A percentile compares a stretch with the other conserved stretches of the same genome.
phyloP scores from a whole-genome alignment of 345 rosid genomes.

The Arabidopsis arenosa region DNA sequence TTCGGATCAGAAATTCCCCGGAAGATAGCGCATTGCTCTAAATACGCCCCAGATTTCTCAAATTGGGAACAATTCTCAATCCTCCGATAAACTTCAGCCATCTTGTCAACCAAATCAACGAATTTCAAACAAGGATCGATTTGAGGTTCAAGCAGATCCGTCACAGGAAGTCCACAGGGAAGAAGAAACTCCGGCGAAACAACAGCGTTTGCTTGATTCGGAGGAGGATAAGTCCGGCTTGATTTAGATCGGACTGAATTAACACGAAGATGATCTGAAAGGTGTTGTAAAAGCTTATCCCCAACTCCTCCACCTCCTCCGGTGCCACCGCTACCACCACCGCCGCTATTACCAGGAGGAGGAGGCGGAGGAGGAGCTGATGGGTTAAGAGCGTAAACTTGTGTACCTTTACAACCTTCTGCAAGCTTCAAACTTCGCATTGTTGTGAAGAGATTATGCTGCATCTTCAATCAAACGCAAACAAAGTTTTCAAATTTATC shows the following conservation, averaged over 20 bases:
- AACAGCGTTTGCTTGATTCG: conserved; percentile 38
- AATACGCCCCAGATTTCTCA: conserved; percentile 62
- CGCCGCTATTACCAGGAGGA: conserved; percentile 43
- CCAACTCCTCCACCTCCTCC: conserved; percentile 56
- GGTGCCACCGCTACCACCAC: conserved; percentile 29
- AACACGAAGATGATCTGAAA: conserved; percentile 71
- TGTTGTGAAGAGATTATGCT: conserved; percentile 75
- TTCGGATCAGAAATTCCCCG: conserved; percentile 76
- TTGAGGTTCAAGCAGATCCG: conserved; percentile 77
- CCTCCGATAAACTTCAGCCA: conserved; percentile 67
- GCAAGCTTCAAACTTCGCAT: conserved; percentile 86
- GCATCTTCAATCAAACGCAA: conserved; percentile 58
- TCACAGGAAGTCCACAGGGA: conserved; percentile 72
- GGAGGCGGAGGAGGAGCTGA: conserved; percentile 45
- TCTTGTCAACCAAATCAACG: conserved; percentile 65
- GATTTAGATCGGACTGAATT: conserved; percentile 67
- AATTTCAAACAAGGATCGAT: conserved; percentile 72
- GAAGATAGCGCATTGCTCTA: conserved; percentile 79
- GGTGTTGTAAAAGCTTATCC: conserved; percentile 71
- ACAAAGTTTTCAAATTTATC: neutral
- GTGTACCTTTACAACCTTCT: conserved; percentile 85
- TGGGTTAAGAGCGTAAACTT: conserved; percentile 66
- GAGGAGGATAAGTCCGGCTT: conserved; percentile 45
- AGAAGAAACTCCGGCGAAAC: conserved; percentile 58
- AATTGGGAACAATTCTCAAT: conserved; percentile 55